Evolutionary conservation across 495 filamentous ascomycete genomes (phyloP).

Genomic region (Darksidea phi): DNA sequence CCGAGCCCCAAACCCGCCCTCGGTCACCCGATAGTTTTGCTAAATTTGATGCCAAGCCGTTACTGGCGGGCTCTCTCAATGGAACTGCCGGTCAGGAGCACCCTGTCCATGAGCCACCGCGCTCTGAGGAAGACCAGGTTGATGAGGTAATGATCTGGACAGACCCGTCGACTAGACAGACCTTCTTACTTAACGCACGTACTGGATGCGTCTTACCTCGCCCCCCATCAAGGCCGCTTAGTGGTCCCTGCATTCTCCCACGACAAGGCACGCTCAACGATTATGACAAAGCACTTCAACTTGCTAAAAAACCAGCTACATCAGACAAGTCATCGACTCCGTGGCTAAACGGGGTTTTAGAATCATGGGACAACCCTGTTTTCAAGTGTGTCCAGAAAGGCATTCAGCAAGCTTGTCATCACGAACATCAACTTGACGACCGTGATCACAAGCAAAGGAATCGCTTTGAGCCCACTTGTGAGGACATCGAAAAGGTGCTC

Average conservation of each 20-base stretch:
- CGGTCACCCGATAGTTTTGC: neutral
- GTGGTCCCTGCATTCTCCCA: neutral
- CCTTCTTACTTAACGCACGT: constrained; percentile 57
- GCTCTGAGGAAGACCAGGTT: constrained; percentile 29
- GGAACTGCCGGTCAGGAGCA: neutral
- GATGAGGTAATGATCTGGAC: constrained; percentile 58
- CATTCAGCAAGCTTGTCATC: constrained; percentile 48
- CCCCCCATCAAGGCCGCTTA: neutral
- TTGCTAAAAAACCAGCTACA: neutral
- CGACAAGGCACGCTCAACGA: constrained; percentile 5
- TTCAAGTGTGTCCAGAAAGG: constrained; percentile 55
- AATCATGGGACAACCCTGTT: constrained; percentile 62
- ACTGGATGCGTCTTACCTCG: constrained; percentile 57
- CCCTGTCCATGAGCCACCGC: neutral
- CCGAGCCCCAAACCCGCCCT: neutral
- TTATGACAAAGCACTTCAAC: constrained; percentile 21
- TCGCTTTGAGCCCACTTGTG: constrained; percentile 31
- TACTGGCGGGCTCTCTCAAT: constrained; percentile 5
- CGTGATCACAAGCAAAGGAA: constrained; percentile 1
- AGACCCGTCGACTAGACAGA: constrained; percentile 64
- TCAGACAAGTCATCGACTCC: neutral
- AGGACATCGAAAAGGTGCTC: constrained; percentile 37
- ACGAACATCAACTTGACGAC: constrained; percentile 28
- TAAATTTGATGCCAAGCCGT: constrained; percentile 1
- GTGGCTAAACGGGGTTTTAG: constrained; percentile 46